Evolutionary conservation across 2,329 filamentous ascomycete species (phyloP), one percentile per base, ranked within the genome.

Genomic region (Monosporascus sp.): DNA sequence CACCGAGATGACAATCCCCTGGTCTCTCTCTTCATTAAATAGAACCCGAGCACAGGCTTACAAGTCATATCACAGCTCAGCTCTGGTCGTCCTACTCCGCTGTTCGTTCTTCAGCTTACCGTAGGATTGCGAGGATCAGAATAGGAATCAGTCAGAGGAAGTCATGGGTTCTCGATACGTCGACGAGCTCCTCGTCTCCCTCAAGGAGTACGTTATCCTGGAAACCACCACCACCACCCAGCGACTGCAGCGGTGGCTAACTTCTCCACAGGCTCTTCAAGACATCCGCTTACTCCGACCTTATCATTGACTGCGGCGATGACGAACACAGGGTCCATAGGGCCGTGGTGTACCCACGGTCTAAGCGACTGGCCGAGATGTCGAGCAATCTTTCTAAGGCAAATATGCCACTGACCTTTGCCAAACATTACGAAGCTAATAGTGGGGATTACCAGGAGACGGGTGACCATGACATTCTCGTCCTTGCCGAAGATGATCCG

Each of bases 301-400:
- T 60, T 2, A 50, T 44, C 16, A 53, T 60, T 20, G 40, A 38
- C 4, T 58, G 56, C 20, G 58, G 55, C 19, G 51, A 55, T 27
- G 52, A 55, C 17, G 20, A 52, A 17, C 52, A 60, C 49, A 50
- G 31, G 17, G 56, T 58, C 17, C 58, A 60, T 50, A 52, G 55
- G 52, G 56, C 52, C 27, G 50, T 58, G 16, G 54, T 60, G 17
- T 58, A 49, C 40, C 50, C 56, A 31, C 52, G 50, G 16, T 56
- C 55, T 14, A 41, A 50, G 22, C 37, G 37, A 16, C 40, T 57
- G 11, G 45, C 37, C 14, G 37, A 57, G 48, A 37, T 52, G 26
- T 26, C 27, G 5, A 22, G 9, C 9, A 49, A n/a, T 5, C 20
- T 1, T 11, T 24, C 27, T 19, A 40, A 14, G 8, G 19, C 7